Percentiles rank a stretch among this genome's conserved stretches.
Evolutionary conservation across 176 grass and related monocot species (phyloP).

Genomic region (Puccinellia tenuiflora): DNA sequence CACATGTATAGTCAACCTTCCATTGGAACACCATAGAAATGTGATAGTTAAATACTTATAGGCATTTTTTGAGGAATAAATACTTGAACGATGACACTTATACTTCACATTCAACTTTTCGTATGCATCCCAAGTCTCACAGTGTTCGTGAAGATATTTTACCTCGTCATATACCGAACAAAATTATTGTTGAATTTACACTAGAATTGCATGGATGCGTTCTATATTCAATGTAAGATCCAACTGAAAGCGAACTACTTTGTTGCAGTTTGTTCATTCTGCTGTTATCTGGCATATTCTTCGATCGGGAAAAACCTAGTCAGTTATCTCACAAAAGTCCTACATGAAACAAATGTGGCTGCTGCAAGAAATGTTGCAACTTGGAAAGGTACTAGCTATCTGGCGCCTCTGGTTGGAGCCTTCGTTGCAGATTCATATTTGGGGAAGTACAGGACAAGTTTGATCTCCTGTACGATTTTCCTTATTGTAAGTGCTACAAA

Average conservation of each 20-base stretch:
- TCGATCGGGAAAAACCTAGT: conserved; percentile 55
- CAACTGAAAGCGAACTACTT: neutral
- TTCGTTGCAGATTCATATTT: conserved; percentile 71
- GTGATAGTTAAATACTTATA: neutral
- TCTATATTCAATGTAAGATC: conserved; percentile 11
- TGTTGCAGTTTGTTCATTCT: conserved; percentile 50
- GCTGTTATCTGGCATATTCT: conserved; percentile 45
- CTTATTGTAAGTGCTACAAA: conserved; percentile 49
- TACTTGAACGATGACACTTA: neutral
- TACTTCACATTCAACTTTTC: neutral
- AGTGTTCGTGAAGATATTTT: neutral
- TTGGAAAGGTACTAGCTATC: conserved; percentile 43
- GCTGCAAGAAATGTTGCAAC: conserved; percentile 53
- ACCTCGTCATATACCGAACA: neutral
- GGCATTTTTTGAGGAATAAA: neutral
- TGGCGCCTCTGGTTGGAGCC: conserved; percentile 56
- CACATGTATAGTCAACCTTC: neutral
- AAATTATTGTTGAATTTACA: neutral
- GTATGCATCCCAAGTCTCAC: neutral
- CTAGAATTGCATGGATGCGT: neutral
- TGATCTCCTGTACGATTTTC: conserved; percentile 56
- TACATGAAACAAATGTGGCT: conserved; percentile 51
- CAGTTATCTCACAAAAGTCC: conserved; percentile 55
- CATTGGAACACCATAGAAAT: neutral
- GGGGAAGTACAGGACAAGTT: conserved; percentile 62